Evolutionary conservation across 306 rosid genomes (phyloP).

Genomic region (Quercus ilex): DNA sequence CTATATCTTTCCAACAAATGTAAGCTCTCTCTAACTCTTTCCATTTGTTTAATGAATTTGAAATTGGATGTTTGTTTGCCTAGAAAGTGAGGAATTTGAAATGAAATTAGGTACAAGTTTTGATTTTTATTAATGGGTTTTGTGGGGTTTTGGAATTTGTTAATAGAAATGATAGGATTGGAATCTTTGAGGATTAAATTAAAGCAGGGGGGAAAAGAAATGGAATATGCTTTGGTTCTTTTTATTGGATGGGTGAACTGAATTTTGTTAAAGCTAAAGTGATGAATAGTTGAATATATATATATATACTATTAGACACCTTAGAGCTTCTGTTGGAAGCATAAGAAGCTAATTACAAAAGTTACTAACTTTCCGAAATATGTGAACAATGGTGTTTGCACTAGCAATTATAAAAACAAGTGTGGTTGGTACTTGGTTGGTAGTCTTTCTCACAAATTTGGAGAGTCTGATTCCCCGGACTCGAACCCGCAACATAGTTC

Average conservation of each 20-base stretch:
- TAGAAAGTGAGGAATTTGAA: neutral
- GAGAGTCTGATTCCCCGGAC: too few relatives aligned
- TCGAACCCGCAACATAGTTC: too few relatives aligned
- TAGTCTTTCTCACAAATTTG: too few relatives aligned
- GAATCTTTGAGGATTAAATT: neutral
- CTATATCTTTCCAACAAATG: constrained; percentile 21
- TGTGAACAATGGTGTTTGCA: neutral
- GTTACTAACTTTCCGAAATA: neutral
- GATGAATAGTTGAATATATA: neutral
- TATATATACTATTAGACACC: neutral
- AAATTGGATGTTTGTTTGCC: neutral
- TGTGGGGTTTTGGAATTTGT: neutral
- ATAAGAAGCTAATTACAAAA: neutral
- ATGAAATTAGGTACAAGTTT: neutral
- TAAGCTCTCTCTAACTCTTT: neutral
- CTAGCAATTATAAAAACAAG: too few relatives aligned
- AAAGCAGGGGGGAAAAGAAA: neutral
- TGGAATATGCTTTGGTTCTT: neutral
- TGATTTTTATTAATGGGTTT: neutral
- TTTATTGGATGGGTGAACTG: neutral
- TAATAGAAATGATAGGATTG: neutral
- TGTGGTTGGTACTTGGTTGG: too few relatives aligned
- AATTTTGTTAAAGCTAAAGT: neutral
- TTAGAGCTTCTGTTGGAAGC: neutral
- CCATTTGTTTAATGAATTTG: neutral